Evolutionary conservation across 1,139 yeast species (phyloP), one percentile per base, ranked within the genome.

Genomic region (Kodamaea ohmeri): DNA sequence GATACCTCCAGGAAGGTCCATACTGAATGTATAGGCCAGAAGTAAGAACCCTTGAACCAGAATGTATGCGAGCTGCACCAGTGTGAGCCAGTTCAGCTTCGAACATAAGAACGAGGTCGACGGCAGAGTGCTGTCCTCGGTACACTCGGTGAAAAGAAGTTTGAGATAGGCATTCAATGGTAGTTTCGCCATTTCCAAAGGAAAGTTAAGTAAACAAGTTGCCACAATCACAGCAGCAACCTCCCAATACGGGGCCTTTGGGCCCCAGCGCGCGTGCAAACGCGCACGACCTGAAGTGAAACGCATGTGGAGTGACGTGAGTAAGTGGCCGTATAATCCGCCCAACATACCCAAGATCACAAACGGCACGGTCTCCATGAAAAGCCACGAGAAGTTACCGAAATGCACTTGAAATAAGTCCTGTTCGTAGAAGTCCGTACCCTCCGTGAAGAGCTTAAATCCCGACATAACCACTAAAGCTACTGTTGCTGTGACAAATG

Each of bases 401-500:
- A 71, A 71, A 34, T 71, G 75, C 13, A 85, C 92, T 36, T 63
- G 70, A 52, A 84, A 84, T 36, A 83, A 65, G 25, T 82, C 80
- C 39, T 74, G 67, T 43, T 79, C 78, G 3, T 72, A 67, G 45
- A 73, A 66, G 36, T 77, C 71, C 30, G 73, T 49, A 6, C 76
- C 76, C 26, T 67, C 73, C 32, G 84, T 80, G 12, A 87, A 81
- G 38, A 80, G 73, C 43, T 76, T 62, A 41, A 73, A 67, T 32
- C 84, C 83, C 3, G 62, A 58, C 22, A 85, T 58, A 0, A 83
- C 70, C 2, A 83, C 75, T n/a, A 83, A 82, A 1, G 89, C 83
- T 6, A 80, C 63, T 49, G 88, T 83, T 1, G 95, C 83, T 45
- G 87, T 78, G 3, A 85, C 83, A 59, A 86, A 86, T 3, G 89